A percentile compares a stretch with the other conserved stretches of the same genome.
Evolutionary conservation across 805 yeast genomes (phyloP).

Genomic region (Candida morakotiae): DNA sequence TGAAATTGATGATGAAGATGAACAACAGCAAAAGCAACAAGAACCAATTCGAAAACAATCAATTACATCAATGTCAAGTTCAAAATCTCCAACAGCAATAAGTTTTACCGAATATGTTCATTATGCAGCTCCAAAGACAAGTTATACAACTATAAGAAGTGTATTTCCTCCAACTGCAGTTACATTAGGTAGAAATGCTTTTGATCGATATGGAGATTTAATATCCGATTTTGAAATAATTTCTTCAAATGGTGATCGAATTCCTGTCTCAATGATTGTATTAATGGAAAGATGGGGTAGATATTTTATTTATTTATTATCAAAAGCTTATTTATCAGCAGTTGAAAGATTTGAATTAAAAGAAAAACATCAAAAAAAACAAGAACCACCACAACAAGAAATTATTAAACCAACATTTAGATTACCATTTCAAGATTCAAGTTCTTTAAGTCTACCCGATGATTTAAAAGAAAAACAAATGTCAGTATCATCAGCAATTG

Average conservation of each 20-base stretch:
- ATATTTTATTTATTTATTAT: constrained; percentile 57
- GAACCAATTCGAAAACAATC: constrained; percentile 15
- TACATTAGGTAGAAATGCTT: constrained; percentile 70
- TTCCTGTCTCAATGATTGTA: constrained; percentile 57
- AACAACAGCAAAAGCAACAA: neutral
- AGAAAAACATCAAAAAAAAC: constrained; percentile 16
- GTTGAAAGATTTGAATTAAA: constrained; percentile 34
- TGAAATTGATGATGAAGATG: constrained; percentile 8
- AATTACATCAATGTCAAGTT: constrained; percentile 15
- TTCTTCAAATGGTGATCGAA: constrained; percentile 64
- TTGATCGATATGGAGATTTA: constrained; percentile 60
- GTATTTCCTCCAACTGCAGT: constrained; percentile 76
- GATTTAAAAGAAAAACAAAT: constrained; percentile 5
- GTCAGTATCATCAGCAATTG: constrained; percentile 15
- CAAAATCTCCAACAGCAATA: constrained; percentile 21
- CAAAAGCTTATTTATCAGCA: constrained; percentile 63
- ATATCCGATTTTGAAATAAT: constrained; percentile 71
- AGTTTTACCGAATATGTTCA: constrained; percentile 69
- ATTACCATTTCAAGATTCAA: constrained; percentile 63
- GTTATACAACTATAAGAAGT: constrained; percentile 61
- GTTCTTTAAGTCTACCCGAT: neutral
- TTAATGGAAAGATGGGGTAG: constrained; percentile 76
- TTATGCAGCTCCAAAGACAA: constrained; percentile 69
- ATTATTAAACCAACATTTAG: constrained; percentile 48
- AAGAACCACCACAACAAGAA: constrained; percentile 13